These are phyloP conservation scores for Monosporascus sp. DNA, from an alignment of 2,329 filamentous ascomycete genomes.

Conservation along the genomic window DNA sequence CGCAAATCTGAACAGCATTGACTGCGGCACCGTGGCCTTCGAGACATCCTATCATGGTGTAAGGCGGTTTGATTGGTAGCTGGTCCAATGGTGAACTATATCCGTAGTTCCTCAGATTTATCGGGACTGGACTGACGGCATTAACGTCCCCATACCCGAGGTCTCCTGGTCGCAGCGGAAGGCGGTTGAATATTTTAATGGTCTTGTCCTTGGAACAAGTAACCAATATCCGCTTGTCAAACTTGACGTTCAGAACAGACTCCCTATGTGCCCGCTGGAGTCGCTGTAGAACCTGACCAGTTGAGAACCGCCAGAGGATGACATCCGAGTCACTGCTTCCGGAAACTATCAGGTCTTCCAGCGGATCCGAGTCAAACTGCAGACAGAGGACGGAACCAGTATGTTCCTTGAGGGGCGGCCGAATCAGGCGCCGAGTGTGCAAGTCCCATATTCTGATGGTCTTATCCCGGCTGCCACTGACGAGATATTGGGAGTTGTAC, in stretches of 20 bases:
- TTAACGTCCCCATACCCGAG: constrained; percentile 44
- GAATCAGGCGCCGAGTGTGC: constrained; percentile 69
- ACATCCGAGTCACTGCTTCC: constrained; percentile 90
- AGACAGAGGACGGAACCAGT: constrained; percentile 84
- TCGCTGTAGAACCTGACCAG: constrained; percentile 73
- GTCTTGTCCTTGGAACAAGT: constrained; percentile 97
- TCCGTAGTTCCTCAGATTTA: constrained; percentile 48
- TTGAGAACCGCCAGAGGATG: constrained; percentile 91
- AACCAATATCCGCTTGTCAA: constrained; percentile 85
- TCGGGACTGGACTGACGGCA: constrained; percentile 47
- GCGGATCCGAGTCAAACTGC: constrained; percentile 84
- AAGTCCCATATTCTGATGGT: constrained; percentile 89
- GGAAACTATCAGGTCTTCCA: constrained; percentile 89
- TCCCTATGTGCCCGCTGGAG: constrained; percentile 76
- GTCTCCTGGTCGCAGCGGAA: constrained; percentile 56
- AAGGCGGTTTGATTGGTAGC: constrained; percentile 55
- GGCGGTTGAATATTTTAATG: constrained; percentile 93
- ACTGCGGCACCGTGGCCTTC: constrained; percentile 87
- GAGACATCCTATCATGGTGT: constrained; percentile 71
- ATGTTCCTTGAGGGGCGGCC: constrained; percentile 72
- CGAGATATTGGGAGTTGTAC: constrained; percentile 77
- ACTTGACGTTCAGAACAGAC: constrained; percentile 88
- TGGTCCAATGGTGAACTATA: constrained; percentile 40
- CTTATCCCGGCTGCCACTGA: constrained; percentile 87
- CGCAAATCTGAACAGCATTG: constrained; percentile 89